phyloP scores from a whole-genome alignment of 768 basidiomycete species.

The Leccinum ochraceum region DNA sequence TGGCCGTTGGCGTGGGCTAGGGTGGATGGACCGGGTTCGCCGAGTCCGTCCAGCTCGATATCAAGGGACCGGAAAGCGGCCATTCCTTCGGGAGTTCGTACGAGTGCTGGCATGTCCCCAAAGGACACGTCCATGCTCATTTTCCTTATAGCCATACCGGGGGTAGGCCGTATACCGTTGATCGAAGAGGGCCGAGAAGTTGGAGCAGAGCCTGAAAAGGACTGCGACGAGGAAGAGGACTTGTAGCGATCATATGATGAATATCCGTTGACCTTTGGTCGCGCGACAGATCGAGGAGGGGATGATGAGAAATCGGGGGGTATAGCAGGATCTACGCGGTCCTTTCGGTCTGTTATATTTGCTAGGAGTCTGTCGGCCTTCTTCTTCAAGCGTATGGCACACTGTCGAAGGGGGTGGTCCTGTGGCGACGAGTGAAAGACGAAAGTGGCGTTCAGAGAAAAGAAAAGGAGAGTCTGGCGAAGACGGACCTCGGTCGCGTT shows the following conservation, averaged over 20 bases:
- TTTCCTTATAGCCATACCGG: constrained; percentile 14
- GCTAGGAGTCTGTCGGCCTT: constrained; percentile 87
- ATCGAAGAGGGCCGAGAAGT: constrained; percentile 11
- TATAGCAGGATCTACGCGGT: constrained; percentile 70
- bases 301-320: constrained; percentile 46
- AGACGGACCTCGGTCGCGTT: constrained; percentile 85
- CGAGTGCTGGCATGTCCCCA: constrained; percentile 64
- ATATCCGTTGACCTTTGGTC: constrained; percentile 48
- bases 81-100: constrained; percentile 79
- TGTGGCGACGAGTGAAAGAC: constrained; percentile 33
- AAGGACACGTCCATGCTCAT: constrained; percentile 50
- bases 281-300: constrained; percentile 31
- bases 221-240: constrained; percentile 25
- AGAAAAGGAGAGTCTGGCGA: background rate
- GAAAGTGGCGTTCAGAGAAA: background rate
- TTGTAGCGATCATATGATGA: constrained; percentile 26
- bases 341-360: constrained; percentile 87
- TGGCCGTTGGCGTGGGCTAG: constrained; percentile 36
- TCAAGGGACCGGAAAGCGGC: constrained; percentile 62
- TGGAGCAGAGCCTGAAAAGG: constrained; percentile 4
- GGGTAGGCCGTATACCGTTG: constrained; percentile 22
- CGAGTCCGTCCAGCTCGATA: constrained; percentile 43
- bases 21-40: constrained; percentile 37
- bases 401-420: constrained; percentile 87
- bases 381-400: constrained; percentile 75